A percentile compares a stretch with the other conserved stretches of the same genome.
Evolutionary conservation across 139 green algal species (phyloP).

Genomic region (Coelastrella sp.): DNA sequence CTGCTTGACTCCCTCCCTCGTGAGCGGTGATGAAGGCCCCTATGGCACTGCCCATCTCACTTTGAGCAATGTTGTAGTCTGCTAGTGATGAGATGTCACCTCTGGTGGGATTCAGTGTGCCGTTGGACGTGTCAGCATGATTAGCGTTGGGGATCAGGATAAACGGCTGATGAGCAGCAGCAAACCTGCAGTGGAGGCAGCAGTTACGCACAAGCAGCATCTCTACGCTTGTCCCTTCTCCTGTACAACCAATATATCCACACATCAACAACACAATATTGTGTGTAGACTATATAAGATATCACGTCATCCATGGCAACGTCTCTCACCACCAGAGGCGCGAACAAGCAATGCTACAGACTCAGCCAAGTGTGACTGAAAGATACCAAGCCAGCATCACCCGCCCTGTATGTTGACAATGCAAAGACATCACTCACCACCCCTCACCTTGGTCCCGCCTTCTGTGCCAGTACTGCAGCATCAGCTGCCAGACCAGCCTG

Average conservation of each 20-base stretch:
- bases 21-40: conserved; percentile 36
- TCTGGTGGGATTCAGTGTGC: not conserved
- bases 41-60: not conserved
- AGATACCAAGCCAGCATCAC: not conserved
- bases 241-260: too few species aligned
- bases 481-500: not conserved
- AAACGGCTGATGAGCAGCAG: conserved; percentile 26
- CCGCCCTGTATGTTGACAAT: not conserved
- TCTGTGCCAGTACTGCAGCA: conserved; percentile 36
- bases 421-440: not conserved
- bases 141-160: conserved; percentile 40
- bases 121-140: conserved; percentile 36
- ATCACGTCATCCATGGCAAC: too few species aligned
- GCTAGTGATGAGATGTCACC: conserved; percentile 36
- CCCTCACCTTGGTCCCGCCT: conserved; percentile 33
- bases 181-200: conserved; percentile 3
- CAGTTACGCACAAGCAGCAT: too few species aligned
- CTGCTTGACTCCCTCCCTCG: not conserved
- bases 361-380: too few species aligned
- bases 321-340: too few species aligned
- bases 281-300: too few species aligned
- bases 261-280: not conserved
- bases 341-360: too few species aligned
- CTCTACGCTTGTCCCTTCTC: too few species aligned
- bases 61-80: not conserved